A percentile compares a stretch with the other conserved stretches of the same genome.
Evolutionary conservation across 768 basidiomycete genomes (phyloP).

Genomic region (Auricularia auricula-judae): DNA sequence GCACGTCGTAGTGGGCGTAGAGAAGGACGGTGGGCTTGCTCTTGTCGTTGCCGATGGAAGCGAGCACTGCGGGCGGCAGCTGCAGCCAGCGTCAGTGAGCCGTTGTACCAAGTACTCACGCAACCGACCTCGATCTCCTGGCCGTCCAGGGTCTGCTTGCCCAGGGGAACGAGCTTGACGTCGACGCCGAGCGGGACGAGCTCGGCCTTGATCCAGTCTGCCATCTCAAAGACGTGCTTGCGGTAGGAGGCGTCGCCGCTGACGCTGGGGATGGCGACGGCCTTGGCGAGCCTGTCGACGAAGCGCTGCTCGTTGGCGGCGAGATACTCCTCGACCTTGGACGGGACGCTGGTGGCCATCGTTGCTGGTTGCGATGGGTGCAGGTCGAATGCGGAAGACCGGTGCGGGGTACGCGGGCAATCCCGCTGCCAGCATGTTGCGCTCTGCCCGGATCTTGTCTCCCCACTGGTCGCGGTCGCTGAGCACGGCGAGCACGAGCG

Average conservation of each 20-base stretch:
- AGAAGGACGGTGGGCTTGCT: slow-evolving; percentile 88
- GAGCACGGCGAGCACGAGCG: neutral
- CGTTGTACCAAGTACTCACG: too few species aligned
- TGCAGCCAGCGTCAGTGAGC: slow-evolving; percentile 10
- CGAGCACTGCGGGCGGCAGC: slow-evolving; percentile 79
- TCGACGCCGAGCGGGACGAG: slow-evolving; percentile 70
- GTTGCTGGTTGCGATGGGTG: neutral
- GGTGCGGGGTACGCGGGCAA: too few species aligned
- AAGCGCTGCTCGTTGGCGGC: slow-evolving; percentile 61
- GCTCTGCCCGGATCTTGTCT: neutral
- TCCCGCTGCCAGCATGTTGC: neutral
- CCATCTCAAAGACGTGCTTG: slow-evolving; percentile 76
- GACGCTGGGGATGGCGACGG: slow-evolving; percentile 78
- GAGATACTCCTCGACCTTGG: slow-evolving; percentile 32
- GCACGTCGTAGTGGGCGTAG: slow-evolving; percentile 94
- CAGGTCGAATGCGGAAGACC: neutral
- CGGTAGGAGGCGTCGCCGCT: slow-evolving; percentile 63
- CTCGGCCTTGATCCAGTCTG: slow-evolving; percentile 63
- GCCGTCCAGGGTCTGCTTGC: slow-evolving; percentile 62
- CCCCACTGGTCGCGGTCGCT: neutral
- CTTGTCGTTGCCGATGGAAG: slow-evolving; percentile 68
- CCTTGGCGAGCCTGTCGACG: slow-evolving; percentile 66
- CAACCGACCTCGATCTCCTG: slow-evolving; percentile 34
- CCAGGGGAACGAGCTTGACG: slow-evolving; percentile 65
- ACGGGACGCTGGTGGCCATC: neutral